phyloP scores from a whole-genome alignment of 2,329 filamentous ascomycete genomes.

The Verticillium albo-atrum region DNA sequence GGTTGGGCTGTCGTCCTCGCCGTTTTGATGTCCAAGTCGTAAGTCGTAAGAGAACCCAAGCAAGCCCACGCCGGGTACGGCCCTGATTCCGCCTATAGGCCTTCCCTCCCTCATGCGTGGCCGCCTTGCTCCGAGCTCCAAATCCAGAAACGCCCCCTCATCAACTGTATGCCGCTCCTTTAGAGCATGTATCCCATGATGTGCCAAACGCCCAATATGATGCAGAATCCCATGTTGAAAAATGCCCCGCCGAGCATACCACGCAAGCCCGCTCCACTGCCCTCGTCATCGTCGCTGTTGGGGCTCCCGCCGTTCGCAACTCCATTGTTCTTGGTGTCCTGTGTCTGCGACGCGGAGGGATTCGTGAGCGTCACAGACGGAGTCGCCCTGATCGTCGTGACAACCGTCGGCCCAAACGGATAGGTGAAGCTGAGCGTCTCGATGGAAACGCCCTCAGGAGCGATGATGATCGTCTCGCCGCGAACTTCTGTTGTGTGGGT shows the following conservation, averaged over 20 bases:
- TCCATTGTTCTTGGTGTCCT: neutral
- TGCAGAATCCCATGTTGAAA: constrained; percentile 23
- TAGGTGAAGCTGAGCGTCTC: constrained; percentile 38
- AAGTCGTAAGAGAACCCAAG: neutral
- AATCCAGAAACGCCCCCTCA: neutral
- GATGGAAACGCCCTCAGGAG: constrained; percentile 42
- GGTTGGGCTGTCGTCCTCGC: neutral
- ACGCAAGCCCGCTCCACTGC: constrained; percentile 6
- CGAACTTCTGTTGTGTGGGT: constrained; percentile 40
- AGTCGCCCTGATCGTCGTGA: constrained; percentile 33
- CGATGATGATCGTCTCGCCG: constrained; percentile 47
- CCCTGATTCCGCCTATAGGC: neutral
- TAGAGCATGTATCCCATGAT: neutral
- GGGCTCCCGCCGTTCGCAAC: neutral
- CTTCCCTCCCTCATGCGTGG: neutral
- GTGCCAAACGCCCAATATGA: constrained; percentile 34
- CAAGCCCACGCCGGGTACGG: neutral
- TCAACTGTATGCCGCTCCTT: neutral
- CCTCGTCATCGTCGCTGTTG: constrained; percentile 14
- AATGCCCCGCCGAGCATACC: constrained; percentile 7
- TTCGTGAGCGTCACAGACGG: constrained; percentile 15
- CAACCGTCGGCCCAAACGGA: constrained; percentile 39
- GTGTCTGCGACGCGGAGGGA: neutral
- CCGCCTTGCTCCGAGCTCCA: neutral
- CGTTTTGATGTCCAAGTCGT: neutral